phyloP scores from a whole-genome alignment of 2,329 filamentous ascomycete species.

The Cladosporium sp. region DNA sequence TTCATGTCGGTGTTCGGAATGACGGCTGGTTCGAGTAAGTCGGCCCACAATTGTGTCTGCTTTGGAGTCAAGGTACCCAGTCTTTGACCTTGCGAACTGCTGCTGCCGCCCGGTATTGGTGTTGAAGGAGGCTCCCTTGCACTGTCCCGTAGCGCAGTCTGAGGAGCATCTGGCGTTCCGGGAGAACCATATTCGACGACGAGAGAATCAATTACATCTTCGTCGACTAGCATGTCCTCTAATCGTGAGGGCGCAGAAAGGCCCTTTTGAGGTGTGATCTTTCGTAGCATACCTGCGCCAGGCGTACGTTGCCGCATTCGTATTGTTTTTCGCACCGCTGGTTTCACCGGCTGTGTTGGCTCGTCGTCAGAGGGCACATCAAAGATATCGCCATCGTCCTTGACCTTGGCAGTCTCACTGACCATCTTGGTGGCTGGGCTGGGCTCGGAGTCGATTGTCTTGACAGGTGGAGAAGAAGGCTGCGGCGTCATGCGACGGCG shows the following conservation, averaged over 20 bases:
- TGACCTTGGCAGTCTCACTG: neutral
- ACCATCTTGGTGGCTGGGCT: neutral
- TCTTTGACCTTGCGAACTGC: neutral
- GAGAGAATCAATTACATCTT: constrained; percentile 12
- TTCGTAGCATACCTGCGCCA: constrained; percentile 17
- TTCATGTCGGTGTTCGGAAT: constrained; percentile 4
- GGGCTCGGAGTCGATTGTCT: neutral
- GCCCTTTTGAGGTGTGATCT: constrained; percentile 21
- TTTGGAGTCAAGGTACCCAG: constrained; percentile 26
- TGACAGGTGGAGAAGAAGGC: neutral
- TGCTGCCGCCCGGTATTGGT: constrained; percentile 2
- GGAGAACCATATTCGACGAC: constrained; percentile 14
- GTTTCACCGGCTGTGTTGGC: neutral
- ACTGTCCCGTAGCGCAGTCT: constrained; percentile 6
- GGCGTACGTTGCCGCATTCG: constrained; percentile 5
- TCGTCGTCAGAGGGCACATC: constrained; percentile 21
- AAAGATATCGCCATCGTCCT: constrained; percentile 17
- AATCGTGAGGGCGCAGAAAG: constrained; percentile 28
- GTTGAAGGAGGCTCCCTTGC: constrained; percentile 2
- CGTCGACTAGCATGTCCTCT: constrained; percentile 25
- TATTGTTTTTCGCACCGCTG: neutral
- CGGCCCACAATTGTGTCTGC: constrained; percentile 29
- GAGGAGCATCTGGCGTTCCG: constrained; percentile 21
- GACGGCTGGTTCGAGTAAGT: constrained; percentile 5
- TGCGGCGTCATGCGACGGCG: constrained; percentile 5